Evolutionary conservation across 108 stramenopile genomes (phyloP), one percentile per base, ranked within the genome.

Genomic region (Aurantiochytrium sp.): DNA sequence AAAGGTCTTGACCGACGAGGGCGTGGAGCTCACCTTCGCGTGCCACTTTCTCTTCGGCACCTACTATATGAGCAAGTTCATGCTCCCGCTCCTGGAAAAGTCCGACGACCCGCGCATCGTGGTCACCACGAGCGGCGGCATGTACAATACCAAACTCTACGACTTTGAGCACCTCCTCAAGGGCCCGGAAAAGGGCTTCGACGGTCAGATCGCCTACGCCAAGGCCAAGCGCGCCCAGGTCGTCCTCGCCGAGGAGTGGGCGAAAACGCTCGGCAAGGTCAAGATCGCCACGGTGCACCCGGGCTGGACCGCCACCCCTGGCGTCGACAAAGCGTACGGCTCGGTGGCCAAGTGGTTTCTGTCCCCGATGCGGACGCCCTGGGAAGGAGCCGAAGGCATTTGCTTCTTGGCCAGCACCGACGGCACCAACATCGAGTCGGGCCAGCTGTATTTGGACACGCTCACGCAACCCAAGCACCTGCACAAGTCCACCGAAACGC

Each of bases 181-280:
- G 1, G 92, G 89, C 59, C 68, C 69, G 34, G 41, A 24, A 39
- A 89, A 88, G 27, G 34, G 34, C 0, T 98, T 96, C 88, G 87
- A 96, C 86, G 97, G 97, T 36, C 92, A 95, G 36, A 81, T 94
- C 24, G 95, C 95, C 12, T 98, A 98, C 68, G 88, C 95, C 15
- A 97, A 96, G 86, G 97, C 97, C 50, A 98, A 98, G 87, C 89
- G 97, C 19, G 96, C 95, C 32, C 97, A 98, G 89, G 96, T 98
- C 4, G 53, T 96, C 39, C 87, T 98, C 68, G 95, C 95, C 21
- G 97, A 97, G 73, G 73, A 73, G 21, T 73, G 65, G 17, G 88
- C 86, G 22, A 55, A 27, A 15, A 4, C n/a, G 4, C 19, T 34
- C 19, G 22, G 37, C 52, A 31, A 53, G 27, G 68, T 91, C 17